These are phyloP conservation scores for Microsporum canis DNA, from an alignment of 2,329 filamentous ascomycete genomes.

Conservation along the genomic window DNA sequence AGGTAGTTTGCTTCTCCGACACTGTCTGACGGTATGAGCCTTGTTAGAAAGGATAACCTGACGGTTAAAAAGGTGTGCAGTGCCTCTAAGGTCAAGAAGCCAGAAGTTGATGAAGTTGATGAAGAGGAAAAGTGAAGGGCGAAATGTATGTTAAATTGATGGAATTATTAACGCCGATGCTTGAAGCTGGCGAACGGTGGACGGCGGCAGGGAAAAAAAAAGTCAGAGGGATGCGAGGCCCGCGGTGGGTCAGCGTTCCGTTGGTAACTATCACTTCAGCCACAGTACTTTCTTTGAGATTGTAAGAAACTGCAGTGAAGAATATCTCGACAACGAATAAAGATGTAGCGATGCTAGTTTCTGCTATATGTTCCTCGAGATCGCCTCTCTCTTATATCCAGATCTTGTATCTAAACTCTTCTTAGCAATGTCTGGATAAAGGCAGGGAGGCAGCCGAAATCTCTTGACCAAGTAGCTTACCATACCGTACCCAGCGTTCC, in stretches of 20 bases:
- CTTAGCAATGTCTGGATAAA: not conserved
- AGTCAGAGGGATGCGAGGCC: conserved; percentile 2
- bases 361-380: not conserved
- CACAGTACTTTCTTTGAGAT: not conserved
- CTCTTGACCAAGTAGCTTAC: not conserved
- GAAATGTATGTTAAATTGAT: not conserved
- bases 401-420: not conserved
- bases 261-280: not conserved
- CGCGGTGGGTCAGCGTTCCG: conserved; percentile 3
- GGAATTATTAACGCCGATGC: not conserved
- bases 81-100: not conserved
- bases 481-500: not conserved
- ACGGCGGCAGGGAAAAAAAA: not conserved
- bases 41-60: not conserved
- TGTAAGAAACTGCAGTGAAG: not conserved
- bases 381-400: not conserved
- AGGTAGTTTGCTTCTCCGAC: not conserved
- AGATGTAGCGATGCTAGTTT: not conserved
- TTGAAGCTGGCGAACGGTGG: not conserved
- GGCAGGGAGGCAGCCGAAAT: not conserved
- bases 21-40: not conserved
- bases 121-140: conserved; percentile 7
- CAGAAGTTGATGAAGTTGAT: not conserved
- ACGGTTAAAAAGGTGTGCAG: not conserved
- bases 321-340: not conserved